Conservation (phyloP, 1,284 basidiomycete species). For the Trichosporon sp. region DNA sequence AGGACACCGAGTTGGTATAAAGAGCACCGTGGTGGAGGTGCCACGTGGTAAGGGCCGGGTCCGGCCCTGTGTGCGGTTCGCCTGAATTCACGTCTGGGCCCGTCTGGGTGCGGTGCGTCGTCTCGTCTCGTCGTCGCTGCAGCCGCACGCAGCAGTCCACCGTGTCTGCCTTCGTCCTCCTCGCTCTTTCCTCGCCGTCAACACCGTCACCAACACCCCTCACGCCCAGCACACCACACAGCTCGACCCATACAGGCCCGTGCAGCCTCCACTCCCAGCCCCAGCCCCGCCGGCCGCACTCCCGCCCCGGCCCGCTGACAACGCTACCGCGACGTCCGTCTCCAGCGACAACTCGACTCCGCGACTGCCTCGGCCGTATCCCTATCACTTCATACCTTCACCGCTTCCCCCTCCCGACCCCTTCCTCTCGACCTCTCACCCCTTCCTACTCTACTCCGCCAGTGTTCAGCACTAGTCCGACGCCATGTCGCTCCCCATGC, state of each 20-base stretch:
- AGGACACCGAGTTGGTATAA: not conserved
- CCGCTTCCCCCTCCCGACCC: not conserved
- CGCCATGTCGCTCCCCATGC: conserved; percentile 60
- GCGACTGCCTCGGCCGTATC: not conserved
- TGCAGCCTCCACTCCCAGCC: not conserved
- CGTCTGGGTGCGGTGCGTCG: not conserved
- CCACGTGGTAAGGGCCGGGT: not conserved
- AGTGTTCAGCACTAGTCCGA: not conserved
- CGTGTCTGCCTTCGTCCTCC: not conserved
- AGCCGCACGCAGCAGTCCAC: not conserved
- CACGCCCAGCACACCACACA: not conserved
- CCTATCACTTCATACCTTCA: not conserved
- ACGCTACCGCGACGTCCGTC: not conserved
- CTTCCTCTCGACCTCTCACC: not conserved
- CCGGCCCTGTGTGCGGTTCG: not conserved
- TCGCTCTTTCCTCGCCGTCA: not conserved
- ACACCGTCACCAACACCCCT: not conserved
- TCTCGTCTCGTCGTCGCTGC: not conserved
- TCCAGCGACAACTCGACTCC: not conserved
- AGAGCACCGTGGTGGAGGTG: not conserved
- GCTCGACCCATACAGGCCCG: not conserved
- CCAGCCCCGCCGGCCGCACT: not conserved
- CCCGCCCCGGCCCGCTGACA: not conserved
- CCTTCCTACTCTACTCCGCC: not conserved
- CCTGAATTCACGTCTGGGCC: conserved; percentile 19